Percentiles rank a stretch among this genome's conserved stretches.
Evolutionary conservation across 805 yeast genomes (phyloP).

Genomic region (Starmerella sp.): DNA sequence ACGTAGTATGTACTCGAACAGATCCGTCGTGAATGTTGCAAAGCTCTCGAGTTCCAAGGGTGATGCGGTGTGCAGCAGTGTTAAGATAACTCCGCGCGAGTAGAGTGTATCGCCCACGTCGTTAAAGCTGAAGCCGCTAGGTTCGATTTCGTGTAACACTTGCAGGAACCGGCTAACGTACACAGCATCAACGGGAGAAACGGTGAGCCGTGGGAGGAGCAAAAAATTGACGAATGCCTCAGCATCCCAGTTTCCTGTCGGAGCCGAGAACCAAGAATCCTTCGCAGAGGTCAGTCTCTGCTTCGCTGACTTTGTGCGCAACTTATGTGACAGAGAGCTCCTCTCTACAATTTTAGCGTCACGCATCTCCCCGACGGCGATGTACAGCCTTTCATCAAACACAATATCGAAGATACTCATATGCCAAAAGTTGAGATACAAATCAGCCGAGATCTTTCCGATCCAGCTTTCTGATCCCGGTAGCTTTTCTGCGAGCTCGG

Average conservation of each 20-base stretch:
- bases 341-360: not conserved
- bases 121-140: not conserved
- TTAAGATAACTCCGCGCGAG: conserved; percentile 5
- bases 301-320: conserved; percentile 1
- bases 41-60: conserved; percentile 18
- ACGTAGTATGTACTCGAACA: not conserved
- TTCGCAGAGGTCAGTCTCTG: not conserved
- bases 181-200: conserved; percentile 17
- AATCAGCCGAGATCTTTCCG: not conserved
- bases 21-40: conserved; percentile 12
- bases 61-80: conserved; percentile 8
- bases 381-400: not conserved
- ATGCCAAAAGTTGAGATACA: conserved; percentile 2
- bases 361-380: not conserved
- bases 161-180: conserved; percentile 14
- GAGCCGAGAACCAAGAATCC: not conserved
- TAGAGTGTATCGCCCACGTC: not conserved
- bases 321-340: conserved; percentile 1
- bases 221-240: not conserved
- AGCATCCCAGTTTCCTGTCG: not conserved
- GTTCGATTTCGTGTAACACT: not conserved
- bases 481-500: not conserved
- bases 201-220: conserved; percentile 8
- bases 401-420: conserved; percentile 4
- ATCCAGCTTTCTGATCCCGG: not conserved